Evolutionary conservation across 768 basidiomycete genomes (phyloP).

Genomic region (Termitomyces sp.): DNA sequence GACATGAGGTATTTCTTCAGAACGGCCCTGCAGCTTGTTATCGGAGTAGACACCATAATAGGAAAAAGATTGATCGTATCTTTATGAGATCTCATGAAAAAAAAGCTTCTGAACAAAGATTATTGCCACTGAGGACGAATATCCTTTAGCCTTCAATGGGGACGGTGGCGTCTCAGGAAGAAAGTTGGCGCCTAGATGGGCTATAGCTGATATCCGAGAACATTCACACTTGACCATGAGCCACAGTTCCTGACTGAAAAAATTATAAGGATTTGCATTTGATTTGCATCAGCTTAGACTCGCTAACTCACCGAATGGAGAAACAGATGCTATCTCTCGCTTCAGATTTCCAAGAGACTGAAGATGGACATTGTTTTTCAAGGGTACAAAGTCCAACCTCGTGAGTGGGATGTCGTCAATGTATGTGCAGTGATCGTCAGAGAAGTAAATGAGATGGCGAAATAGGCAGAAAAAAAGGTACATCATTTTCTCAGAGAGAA

Average conservation of each 20-base stretch:
- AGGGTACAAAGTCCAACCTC: not conserved
- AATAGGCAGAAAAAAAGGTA: not conserved
- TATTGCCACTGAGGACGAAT: not conserved
- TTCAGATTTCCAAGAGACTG: not conserved
- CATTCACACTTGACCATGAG: not conserved
- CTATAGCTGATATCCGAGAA: not conserved
- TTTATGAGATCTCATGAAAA: conserved; percentile 2
- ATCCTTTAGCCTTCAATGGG: not conserved
- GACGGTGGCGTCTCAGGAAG: not conserved
- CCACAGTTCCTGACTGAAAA: not conserved
- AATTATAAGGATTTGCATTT: not conserved
- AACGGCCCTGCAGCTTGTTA: conserved; percentile 5
- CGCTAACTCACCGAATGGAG: not conserved
- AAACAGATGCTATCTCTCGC: not conserved
- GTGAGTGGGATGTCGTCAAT: not conserved
- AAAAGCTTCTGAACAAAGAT: not conserved
- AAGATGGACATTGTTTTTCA: not conserved
- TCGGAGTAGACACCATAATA: not conserved
- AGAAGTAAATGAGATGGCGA: not conserved
- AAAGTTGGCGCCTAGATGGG: not conserved
- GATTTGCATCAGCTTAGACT: not conserved
- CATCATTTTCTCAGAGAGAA: not conserved
- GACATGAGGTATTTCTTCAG: conserved; percentile 18
- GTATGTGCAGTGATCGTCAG: not conserved
- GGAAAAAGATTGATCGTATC: conserved; percentile 13